Base-by-base conservation (phyloP, 768 basidiomycete genomes). In the Mycena vitilis region DNA sequence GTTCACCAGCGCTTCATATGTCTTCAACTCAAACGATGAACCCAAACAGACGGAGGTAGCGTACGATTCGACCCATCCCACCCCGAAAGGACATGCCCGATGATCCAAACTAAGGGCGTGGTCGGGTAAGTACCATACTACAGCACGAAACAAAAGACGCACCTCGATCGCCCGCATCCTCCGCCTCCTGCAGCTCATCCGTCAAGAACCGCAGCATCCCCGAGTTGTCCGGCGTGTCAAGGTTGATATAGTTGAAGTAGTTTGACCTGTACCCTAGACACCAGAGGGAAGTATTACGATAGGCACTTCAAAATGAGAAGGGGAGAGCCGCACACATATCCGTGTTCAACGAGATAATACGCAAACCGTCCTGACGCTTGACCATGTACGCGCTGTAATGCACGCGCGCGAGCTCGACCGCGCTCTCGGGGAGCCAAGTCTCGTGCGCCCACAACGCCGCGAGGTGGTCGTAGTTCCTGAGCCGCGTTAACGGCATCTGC, bases 121-220 rank as follows among this genome's bases (percentile, higher is more conserved):
- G 30, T 30, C 30, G 30, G 30, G 30, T 30, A 30, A 30, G 30
- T 30, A 30, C 5, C 5, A 30, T 30, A 30, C 5, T 30, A 30
- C 30, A 30, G 30, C 2, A 30, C 30, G 30, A 30, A 30, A 30
- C 30, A 30, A 30, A 5, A 30, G 30, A 30, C 30, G 30, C 5
- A 30, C 30, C 30, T 73, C 90, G 82, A 61, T 93, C 91, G 10
- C 91, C 89, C 23, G 84, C 83, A 74, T 94, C 92, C 77, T 94
- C 93, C 10, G 92, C 92, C 60, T 83, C 89, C 76, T 94, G 92
- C 16, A 94, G 79, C 75, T 94, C 91, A 66, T 92, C 89, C 8
- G 92, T 93, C 70, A 94, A 73, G 79, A 92, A 93, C 44, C 90
- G 84, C 72, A 94, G 80, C 88, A 93, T 91, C 23, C 92, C 92